Percentiles rank a stretch among this genome's conserved stretches.
phyloP scores from a whole-genome alignment of 1,284 basidiomycete genomes.

The Mycosarcoma mackinlayi region DNA sequence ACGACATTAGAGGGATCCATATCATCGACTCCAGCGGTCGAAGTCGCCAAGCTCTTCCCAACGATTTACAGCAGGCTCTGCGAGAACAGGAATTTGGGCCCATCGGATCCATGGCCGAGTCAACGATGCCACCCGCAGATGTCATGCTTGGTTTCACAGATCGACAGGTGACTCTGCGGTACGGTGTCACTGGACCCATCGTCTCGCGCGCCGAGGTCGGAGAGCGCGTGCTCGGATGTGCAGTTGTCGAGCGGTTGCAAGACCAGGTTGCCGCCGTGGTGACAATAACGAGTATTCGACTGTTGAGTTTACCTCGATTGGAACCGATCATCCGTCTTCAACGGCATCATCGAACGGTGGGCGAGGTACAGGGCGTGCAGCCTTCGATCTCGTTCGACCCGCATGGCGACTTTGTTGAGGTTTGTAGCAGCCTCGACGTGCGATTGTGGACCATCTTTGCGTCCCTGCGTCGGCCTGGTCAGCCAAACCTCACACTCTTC shows the following conservation, averaged over 20 bases:
- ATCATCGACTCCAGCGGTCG: slow-evolving; percentile 55
- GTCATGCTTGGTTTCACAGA: slow-evolving; percentile 43
- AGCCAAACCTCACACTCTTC: slow-evolving; percentile 51
- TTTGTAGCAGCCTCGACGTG: slow-evolving; percentile 57
- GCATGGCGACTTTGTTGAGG: slow-evolving; percentile 61
- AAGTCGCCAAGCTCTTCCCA: slow-evolving; percentile 30
- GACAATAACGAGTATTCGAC: slow-evolving; percentile 49
- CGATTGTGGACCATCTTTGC: slow-evolving; percentile 62
- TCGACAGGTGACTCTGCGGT: slow-evolving; percentile 27
- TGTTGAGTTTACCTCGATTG: slow-evolving; percentile 55
- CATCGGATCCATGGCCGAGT: slow-evolving; percentile 3
- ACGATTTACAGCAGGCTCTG: slow-evolving; percentile 50
- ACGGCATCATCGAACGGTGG: slow-evolving; percentile 51
- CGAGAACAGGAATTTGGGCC: slow-evolving; percentile 46
- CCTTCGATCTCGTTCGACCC: slow-evolving; percentile 44
- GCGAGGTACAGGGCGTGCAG: slow-evolving; percentile 32
- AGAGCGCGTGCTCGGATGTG: slow-evolving; percentile 50
- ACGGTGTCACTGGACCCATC: slow-evolving; percentile 53
- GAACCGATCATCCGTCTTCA: slow-evolving; percentile 54
- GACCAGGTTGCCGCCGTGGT: slow-evolving; percentile 52
- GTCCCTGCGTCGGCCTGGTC: slow-evolving; percentile 48
- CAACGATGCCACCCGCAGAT: slow-evolving; percentile 27
- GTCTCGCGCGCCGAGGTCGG: slow-evolving; percentile 48
- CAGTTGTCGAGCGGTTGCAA: slow-evolving; percentile 44
- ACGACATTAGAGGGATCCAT: slow-evolving; percentile 14